Evolutionary conservation across 1,139 yeast genomes (phyloP), one percentile per base, ranked within the genome.

Genomic region (Geotrichum candidum): DNA sequence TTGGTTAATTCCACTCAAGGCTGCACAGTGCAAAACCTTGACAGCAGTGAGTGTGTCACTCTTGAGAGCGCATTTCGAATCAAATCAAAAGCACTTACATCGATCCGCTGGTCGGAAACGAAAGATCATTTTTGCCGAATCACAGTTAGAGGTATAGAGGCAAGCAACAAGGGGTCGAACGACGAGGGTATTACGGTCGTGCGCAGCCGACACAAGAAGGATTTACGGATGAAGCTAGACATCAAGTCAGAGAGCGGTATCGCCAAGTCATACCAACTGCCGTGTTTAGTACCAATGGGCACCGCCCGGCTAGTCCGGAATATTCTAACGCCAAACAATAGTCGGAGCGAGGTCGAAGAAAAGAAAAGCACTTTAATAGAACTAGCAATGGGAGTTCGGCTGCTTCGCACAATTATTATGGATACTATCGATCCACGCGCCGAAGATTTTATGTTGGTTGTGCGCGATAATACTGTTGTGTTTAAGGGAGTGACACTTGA

Each of bases 371-470:
- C 22, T n/a, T 51, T 57, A 5, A 23, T 33, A 18, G 52, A 41
- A 9, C 45, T 50, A 10, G 33, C 45, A 27, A 27, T 27, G 31
- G 31, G 31, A 3, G 6, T 27, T 9, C 29, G 52, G 10, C 53
- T 58, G 41, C 46, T 58, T 11, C 50, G 61, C 31, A 46, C 50
- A 25, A 46, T 58, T 15, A 58, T 58, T 6, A 25, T 54, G 6
- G 61, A 58, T 6, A 54, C 53, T 6, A 58, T 58, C n/a, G 61
- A 58, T 27, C 54, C 57, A 15, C 57, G 61, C 2, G 54, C 58
- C 5, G 57, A 58, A 29, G 61, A 58, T 31, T 58, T 58, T 51
- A 33, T 50, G 10, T 29, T 58, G 33, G 13, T 33, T 11, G 54
- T 58, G 29, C 53, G 61, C 9, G 54, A 54, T 27, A 38, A 22